phyloP scores from a whole-genome alignment of 2,329 filamentous ascomycete species.

The Alternaria viburni region DNA sequence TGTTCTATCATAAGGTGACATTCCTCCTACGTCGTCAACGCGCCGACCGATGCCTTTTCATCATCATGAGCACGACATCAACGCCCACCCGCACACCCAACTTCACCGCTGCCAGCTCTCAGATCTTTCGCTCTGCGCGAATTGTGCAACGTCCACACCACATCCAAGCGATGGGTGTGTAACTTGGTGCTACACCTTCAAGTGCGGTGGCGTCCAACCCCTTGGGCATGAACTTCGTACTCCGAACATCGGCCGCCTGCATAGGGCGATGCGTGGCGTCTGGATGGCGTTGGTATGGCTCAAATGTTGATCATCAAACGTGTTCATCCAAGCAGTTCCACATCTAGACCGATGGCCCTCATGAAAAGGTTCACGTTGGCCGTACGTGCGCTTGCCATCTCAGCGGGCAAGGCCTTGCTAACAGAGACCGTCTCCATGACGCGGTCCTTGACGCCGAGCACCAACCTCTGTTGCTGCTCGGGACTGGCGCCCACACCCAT shows the following conservation, averaged over 20 bases:
- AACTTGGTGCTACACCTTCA: background rate
- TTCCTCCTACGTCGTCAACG: background rate
- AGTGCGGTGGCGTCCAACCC: background rate
- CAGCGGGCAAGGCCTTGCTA: conserved; percentile 85
- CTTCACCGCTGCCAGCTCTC: background rate
- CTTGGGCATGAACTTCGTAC: background rate
- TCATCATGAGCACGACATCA: conserved; percentile 18
- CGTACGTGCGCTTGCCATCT: conserved; percentile 82
- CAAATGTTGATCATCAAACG: background rate
- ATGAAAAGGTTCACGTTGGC: conserved; percentile 98
- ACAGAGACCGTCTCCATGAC: conserved; percentile 94
- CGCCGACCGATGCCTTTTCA: conserved; percentile 24
- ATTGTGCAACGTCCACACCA: background rate
- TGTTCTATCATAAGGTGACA: conserved; percentile 6
- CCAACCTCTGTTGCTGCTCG: conserved; percentile 92
- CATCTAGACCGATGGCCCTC: conserved; percentile 97
- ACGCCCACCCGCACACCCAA: background rate
- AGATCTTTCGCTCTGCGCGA: background rate
- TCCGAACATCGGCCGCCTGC: background rate
- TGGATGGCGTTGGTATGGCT: conserved; percentile 2
- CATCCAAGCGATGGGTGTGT: background rate
- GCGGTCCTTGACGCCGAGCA: conserved; percentile 94
- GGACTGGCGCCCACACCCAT: conserved; percentile 92
- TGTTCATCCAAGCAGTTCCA: conserved; percentile 72
- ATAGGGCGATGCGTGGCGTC: background rate